phyloP scores from a whole-genome alignment of 441 rosid genomes.

The Jatropha podagrica region DNA sequence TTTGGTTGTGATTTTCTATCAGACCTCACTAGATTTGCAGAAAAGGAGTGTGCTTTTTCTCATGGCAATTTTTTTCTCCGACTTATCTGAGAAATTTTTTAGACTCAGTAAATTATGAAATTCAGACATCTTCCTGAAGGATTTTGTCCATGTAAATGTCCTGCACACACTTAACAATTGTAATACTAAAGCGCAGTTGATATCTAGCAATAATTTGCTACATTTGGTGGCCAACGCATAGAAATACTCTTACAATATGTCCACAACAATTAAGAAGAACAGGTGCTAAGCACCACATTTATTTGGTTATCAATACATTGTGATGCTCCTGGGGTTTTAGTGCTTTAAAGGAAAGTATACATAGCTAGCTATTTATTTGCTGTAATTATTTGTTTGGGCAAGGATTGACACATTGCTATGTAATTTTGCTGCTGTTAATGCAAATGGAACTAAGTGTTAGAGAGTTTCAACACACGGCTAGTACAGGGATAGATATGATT shows the following conservation, averaged over 20 bases:
- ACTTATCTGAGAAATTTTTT: neutral
- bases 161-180: neutral
- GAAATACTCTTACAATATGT: neutral
- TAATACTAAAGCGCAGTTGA: neutral
- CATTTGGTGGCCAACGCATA: neutral
- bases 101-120: neutral
- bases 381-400: neutral
- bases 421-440: neutral
- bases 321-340: neutral
- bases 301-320: neutral
- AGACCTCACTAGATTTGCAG: no score
- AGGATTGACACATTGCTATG: neutral
- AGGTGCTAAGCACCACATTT: neutral
- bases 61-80: neutral
- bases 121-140: neutral
- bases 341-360: neutral
- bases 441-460: neutral
- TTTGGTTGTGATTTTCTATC: no score
- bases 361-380: neutral
- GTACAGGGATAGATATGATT: neutral
- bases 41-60: neutral
- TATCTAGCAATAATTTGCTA: neutral
- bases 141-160: neutral
- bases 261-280: neutral
- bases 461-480: neutral